Base-by-base conservation (phyloP, 805 yeast genomes). In the Saccharomycopsis sp. region DNA sequence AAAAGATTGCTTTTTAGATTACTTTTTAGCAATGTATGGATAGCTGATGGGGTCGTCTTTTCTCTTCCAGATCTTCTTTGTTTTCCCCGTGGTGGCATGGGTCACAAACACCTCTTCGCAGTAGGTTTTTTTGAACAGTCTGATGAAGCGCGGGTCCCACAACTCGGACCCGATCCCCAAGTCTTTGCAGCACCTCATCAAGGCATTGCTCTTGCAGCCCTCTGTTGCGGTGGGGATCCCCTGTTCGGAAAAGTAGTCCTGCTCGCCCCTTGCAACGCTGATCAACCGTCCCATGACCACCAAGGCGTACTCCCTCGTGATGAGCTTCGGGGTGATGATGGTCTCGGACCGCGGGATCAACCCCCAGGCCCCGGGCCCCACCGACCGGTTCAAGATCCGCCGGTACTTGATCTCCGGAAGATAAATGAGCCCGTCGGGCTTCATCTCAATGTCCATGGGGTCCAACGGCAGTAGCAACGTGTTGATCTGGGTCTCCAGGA, bases 301-400 rank as follows among this genome's bases (percentile, higher is more conserved):
- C 38, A 92, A 64, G 0, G 85, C 96, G 55, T 86, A 92, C 57
- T 92, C 98, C 49, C 97, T 70, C 8, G 95, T 85, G 23, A 92
- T 77, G 37, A 77, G 69, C 48, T 72, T 76, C 22, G 77, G 71
- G 1, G 94, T 80, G 23, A 92, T 75, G 39, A 75, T 65, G 1
- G 95, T 81, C 49, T 83, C 89, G 0, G 94, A 77, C 42, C 98
- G 67, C 8, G 98, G 97, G 1, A 94, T 95, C 42, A 92, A 65
- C 1, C 97, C 97, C 98, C 98, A 92, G 2, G 94, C 96, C 20
- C 98, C 98, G 5, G 98, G 96, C 3, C 98, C 98, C 65, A 92
- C 89, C 0, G 97, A 94, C 29, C 69, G 69, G 61, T 89, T 89
- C 50, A 92, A 62, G 17, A 88, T 80, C 34, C 98, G 71, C 50